Evolutionary conservation across 257 asterid species (phyloP).

Genomic region (Petunia axillaris): DNA sequence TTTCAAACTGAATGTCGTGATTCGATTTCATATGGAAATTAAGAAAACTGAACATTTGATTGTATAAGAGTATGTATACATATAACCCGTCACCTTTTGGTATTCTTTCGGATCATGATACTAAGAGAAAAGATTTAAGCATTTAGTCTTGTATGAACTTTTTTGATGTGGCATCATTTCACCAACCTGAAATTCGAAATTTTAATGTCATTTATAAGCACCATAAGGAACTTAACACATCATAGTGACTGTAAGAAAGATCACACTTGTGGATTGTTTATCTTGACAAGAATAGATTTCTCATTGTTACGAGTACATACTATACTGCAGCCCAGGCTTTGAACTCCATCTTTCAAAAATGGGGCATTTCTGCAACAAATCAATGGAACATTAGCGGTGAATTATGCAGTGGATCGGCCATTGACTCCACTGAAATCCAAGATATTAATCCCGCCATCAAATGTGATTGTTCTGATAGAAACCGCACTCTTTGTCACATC

Average conservation of each 20-base stretch:
- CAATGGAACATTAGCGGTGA: constrained; percentile 71
- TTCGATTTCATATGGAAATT: no score
- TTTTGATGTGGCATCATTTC: background rate
- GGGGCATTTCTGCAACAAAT: constrained; percentile 40
- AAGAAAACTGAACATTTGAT: no score
- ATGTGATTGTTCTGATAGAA: constrained; percentile 62
- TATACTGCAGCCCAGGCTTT: constrained; percentile 52
- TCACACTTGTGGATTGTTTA: background rate
- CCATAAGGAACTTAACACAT: background rate
- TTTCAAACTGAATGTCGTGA: no score
- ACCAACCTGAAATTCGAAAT: background rate
- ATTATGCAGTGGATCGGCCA: constrained; percentile 63
- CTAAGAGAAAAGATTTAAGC: background rate
- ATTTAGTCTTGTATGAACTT: background rate
- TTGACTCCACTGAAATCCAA: constrained; percentile 29
- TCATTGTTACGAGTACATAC: background rate
- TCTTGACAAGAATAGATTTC: background rate
- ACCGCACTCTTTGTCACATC: constrained; percentile 47
- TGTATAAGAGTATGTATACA: background rate
- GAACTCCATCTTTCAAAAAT: constrained; percentile 48
- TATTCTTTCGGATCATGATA: background rate
- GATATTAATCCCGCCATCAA: constrained; percentile 55
- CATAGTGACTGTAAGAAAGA: background rate
- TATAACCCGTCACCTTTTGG: background rate
- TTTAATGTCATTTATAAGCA: background rate